A percentile compares a stretch with the other conserved stretches of the same genome.
phyloP scores from a whole-genome alignment of 2,329 filamentous ascomycete species.

The Trichoderma asperellum region DNA sequence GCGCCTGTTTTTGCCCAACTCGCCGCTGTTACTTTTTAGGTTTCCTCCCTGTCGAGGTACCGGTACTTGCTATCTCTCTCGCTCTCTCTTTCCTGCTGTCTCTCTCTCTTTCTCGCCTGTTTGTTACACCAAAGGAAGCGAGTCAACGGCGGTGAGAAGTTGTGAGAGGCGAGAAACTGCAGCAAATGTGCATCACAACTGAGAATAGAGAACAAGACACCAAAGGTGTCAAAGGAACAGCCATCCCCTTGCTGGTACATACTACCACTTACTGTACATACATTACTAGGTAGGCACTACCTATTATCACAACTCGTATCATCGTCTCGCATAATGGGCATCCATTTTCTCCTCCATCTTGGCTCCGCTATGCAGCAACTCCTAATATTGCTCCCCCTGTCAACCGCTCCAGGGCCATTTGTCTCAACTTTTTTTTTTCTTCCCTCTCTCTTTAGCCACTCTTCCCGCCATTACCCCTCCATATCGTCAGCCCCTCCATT shows the following conservation, averaged over 20 bases:
- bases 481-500: constrained; percentile 27
- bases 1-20: constrained; percentile 27
- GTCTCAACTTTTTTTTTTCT: not conserved
- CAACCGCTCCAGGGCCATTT: constrained; percentile 12
- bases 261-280: too few species aligned
- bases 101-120: too few species aligned
- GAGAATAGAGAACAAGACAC: not conserved
- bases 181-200: not conserved
- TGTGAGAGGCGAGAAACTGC: not conserved
- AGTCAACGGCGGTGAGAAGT: constrained; percentile 16
- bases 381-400: constrained; percentile 4
- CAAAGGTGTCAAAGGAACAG: not conserved
- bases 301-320: not conserved
- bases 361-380: not conserved
- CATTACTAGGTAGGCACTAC: too few species aligned
- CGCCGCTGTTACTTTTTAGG: constrained; percentile 13
- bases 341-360: not conserved
- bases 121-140: not conserved
- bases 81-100: too few species aligned
- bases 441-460: not conserved
- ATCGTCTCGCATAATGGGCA: not conserved
- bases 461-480: constrained; percentile 21
- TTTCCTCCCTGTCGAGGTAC: not conserved
- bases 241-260: not conserved
- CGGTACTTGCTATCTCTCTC: not conserved